Conservation (phyloP, 2,329 filamentous ascomycete species). For the Alternaria consortialis region DNA sequence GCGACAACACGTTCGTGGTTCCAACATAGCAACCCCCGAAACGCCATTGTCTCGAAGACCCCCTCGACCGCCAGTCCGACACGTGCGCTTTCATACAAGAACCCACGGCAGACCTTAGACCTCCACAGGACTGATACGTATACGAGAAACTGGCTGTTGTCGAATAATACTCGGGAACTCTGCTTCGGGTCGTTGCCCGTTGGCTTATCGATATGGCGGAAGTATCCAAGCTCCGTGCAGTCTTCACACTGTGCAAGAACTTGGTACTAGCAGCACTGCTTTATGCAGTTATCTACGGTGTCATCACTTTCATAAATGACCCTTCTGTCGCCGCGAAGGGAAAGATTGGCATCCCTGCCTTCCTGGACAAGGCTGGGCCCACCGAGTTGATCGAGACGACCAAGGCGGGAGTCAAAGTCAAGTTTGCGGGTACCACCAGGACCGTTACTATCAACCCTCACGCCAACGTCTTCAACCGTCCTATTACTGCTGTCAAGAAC, state of each 20-base stretch:
- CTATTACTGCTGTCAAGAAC: conserved; percentile 59
- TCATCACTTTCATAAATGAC: conserved; percentile 54
- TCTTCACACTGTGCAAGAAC: conserved; percentile 55
- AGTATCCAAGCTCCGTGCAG: conserved; percentile 39
- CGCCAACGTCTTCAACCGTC: conserved; percentile 64
- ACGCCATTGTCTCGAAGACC: not conserved
- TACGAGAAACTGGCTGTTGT: conserved; percentile 17
- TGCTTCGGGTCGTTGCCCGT: conserved; percentile 29
- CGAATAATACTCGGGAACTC: conserved; percentile 14
- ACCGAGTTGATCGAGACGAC: conserved; percentile 54
- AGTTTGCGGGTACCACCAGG: conserved; percentile 53
- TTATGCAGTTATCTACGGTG: conserved; percentile 54
- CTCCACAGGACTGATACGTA: not conserved
- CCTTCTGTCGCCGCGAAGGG: conserved; percentile 51
- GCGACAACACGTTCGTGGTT: conserved; percentile 5
- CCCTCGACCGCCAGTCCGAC: not conserved
- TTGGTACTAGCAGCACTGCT: conserved; percentile 53
- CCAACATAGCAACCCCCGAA: conserved; percentile 2
- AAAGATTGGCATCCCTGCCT: conserved; percentile 54
- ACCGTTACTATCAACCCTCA: conserved; percentile 60
- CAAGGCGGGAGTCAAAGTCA: conserved; percentile 53
- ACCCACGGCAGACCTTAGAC: not conserved
- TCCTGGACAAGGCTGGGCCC: conserved; percentile 53
- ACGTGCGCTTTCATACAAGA: not conserved
- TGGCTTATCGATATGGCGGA: conserved; percentile 46